Conservation (phyloP, 345 rosid species). For the Anacardium occidentale region DNA sequence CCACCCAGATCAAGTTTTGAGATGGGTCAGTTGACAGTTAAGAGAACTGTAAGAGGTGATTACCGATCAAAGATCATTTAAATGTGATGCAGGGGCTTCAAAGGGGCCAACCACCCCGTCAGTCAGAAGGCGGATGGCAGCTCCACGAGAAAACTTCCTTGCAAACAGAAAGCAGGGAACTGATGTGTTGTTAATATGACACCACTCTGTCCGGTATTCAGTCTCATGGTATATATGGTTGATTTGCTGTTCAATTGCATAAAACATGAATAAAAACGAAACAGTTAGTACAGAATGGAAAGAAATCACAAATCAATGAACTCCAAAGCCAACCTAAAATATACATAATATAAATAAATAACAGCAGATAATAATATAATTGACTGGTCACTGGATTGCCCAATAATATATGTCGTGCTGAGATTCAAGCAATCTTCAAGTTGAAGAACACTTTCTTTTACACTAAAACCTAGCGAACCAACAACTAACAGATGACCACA, state of each 20-base stretch:
- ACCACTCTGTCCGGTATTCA: constrained; percentile 86
- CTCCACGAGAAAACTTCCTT: constrained; percentile 87
- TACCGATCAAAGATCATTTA: constrained; percentile 11
- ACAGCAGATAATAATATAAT: not conserved
- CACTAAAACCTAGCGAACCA: not conserved
- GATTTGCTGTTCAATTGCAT: constrained; percentile 49
- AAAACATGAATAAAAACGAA: constrained; percentile 3
- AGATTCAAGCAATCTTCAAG: not conserved
- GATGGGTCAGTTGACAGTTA: constrained; percentile 19
- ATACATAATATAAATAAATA: not conserved
- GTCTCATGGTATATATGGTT: constrained; percentile 71
- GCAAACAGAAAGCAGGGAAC: constrained; percentile 82
- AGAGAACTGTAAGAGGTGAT: no score
- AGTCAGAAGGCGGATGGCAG: constrained; percentile 81
- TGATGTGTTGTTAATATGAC: constrained; percentile 40
- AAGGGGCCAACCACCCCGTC: constrained; percentile 63
- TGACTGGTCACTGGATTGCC: no score
- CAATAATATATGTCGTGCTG: not conserved
- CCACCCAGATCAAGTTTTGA: constrained; percentile 4
- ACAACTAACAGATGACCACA: not conserved
- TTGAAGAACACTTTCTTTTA: not conserved
- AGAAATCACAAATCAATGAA: constrained; percentile 3
- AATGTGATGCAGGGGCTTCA: constrained; percentile 26
- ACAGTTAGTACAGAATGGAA: not conserved
- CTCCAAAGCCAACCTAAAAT: not conserved